Evolutionary conservation across 2,329 filamentous ascomycete genomes (phyloP).

Genomic region (Aureobasidium sp.): DNA sequence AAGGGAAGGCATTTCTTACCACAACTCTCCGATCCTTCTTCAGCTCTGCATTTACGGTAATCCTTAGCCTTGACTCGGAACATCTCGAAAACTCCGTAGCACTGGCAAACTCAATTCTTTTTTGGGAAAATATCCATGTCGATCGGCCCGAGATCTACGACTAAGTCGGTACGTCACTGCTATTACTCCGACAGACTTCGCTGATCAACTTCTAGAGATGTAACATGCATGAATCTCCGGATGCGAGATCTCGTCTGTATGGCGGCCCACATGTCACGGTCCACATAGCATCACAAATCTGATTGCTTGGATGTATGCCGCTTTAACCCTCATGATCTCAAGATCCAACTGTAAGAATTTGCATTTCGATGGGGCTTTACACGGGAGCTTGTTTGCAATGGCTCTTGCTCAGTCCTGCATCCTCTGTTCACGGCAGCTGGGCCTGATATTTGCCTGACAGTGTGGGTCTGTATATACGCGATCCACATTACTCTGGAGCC

Average conservation of each 20-base stretch:
- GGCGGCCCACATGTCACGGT: not conserved
- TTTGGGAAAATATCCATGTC: not conserved
- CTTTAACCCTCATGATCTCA: not conserved
- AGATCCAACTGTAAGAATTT: not conserved
- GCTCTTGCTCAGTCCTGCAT: not conserved
- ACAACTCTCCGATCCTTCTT: not conserved
- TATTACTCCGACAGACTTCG: not conserved
- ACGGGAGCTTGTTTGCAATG: not conserved
- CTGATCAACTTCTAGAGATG: not conserved
- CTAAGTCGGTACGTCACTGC: not conserved
- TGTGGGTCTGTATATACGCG: not conserved
- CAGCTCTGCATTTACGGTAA: not conserved
- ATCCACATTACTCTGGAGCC: not conserved
- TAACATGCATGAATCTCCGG: not conserved
- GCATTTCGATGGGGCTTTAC: not conserved
- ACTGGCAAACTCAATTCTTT: not conserved
- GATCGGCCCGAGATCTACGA: not conserved
- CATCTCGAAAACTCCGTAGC: not conserved
- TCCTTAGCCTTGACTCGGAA: not conserved
- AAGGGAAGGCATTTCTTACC: not conserved
- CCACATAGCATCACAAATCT: not conserved
- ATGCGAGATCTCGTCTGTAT: not conserved
- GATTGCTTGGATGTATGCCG: not conserved
- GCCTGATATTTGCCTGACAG: not conserved
- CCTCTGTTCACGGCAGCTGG: not conserved